Base-by-base conservation (phyloP, 352 stramenopile species). In the Pythium volutum region DNA sequence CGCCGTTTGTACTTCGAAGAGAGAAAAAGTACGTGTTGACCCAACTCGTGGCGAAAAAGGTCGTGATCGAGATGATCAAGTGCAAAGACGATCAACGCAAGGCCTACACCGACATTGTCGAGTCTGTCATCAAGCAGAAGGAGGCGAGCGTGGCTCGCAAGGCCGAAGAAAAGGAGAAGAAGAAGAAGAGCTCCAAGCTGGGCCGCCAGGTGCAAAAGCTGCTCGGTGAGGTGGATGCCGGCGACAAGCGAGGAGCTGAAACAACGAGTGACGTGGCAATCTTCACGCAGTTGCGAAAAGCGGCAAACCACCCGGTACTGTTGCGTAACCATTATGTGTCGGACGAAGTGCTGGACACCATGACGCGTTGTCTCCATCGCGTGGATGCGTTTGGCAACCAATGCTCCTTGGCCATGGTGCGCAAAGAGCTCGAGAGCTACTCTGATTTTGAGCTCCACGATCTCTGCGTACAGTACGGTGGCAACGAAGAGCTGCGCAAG, bases 201-300 rank as follows among this genome's bases (percentile, higher is more conserved):
- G 68, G 78, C 33, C 71, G 76, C 8, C 71, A 81, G 45, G 48
- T 93, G 45, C 73, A 76, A 16, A 29, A 75, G 10, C 70, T 92
- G 36, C 69, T 84, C 16, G 74, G 71, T 6, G 58, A 76, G 43
- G 41, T 52, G 10, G 50, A 49, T 36, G 25, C 41, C 1, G 43
- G 9, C 14, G 55, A 59, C 10, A 63, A 48, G 20, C 73, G 66
- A 18, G 57, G 67, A 18, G 55, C 36, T 38, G 57, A 74, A 3
- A 57, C 66, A 20, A 48, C 59, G 33, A 87, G 62, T 48, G 73
- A 88, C 38, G 65, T 63, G 0, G 68, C 75, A 15, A 98, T 91
- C 33, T 99, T 99, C 75, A 98, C 96, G 12, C 82, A 98, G 59
- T 76, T 99, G 36, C 84, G 97, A 11, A 99, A 99, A 71, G 96